Base-by-base conservation (phyloP, 306 rosid species). In the Rosa multiflora region DNA sequence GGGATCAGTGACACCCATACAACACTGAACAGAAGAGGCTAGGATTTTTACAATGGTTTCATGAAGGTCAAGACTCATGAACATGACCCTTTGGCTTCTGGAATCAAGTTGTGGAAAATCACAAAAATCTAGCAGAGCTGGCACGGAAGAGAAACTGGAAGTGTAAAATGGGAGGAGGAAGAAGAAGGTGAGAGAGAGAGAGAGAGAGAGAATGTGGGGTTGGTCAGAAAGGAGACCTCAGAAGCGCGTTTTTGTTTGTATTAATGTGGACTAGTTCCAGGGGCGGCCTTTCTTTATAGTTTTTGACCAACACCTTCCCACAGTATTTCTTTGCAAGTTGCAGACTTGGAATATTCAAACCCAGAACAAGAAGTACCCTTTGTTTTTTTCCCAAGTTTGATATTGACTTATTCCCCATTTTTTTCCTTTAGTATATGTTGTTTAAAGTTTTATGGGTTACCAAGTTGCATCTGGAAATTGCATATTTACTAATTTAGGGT, bases 201-300 rank as follows among this genome's bases (percentile, higher is more conserved):
- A 23, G 8, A 40, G 69, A 67, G 32, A 42, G 53, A 74, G 14
- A 6, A 29, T 42, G 6, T 42, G 70, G 17, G 55, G 58, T 42
- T 48, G 69, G 47, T 40, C 7, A 21, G 23, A 23, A 23, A 4
- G 52, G 5, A 53, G 76, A 5, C n/a, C 23, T 37, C 48, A 13
- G 68, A 56, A 26, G n/a, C 78, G 78, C 26, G 78, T 74, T 29
- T 58, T 29, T 42, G 49, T 43, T 74, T 74, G 78, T 58, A 40
- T 0, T 58, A 58, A 42, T 40, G 78, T 74, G 69, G 78, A 43
- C 69, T 58, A 1, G 55, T 43, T 43, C 78, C 1, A n/a, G 74
- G 69, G 55, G 42, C 39, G 42, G 78, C 55, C 53, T 13, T 74
- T 40, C 5, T 21, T 74, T 40, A 7, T 71, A 9, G 23, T 10